phyloP scores from a whole-genome alignment of 306 rosid species.

The Malus orientalis region DNA sequence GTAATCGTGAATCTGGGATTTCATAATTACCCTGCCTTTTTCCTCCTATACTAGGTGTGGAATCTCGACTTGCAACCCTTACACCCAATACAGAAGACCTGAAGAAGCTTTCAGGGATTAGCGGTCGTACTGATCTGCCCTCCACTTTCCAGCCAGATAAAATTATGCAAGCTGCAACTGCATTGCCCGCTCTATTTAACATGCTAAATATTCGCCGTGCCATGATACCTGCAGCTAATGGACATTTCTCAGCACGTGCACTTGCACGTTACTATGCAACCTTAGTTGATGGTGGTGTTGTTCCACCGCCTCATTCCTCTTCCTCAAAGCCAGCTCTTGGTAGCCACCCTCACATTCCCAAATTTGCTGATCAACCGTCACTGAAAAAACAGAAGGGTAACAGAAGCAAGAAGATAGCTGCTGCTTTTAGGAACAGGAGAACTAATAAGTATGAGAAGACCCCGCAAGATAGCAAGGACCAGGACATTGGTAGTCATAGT shows the following conservation, averaged over 20 bases:
- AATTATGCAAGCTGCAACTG: constrained; percentile 38
- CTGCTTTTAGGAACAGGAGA: constrained; percentile 11
- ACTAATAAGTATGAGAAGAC: constrained; percentile 15
- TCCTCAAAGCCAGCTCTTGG: constrained; percentile 70
- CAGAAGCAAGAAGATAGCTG: constrained; percentile 21
- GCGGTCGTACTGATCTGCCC: constrained; percentile 51
- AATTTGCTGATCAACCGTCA: constrained; percentile 32
- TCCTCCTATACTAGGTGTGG: constrained; percentile 54
- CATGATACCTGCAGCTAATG: constrained; percentile 89
- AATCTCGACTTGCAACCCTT: constrained; percentile 85
- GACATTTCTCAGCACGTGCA: constrained; percentile 93
- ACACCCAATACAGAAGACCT: constrained; percentile 53
- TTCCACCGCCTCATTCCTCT: constrained; percentile 78
- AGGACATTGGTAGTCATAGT: not conserved
- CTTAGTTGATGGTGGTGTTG: constrained; percentile 66
- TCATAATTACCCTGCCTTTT: constrained; percentile 12
- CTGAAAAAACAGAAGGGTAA: constrained; percentile 29
- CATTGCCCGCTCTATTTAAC: constrained; percentile 55
- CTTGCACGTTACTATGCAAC: constrained; percentile 95
- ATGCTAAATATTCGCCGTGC: constrained; percentile 74
- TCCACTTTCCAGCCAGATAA: constrained; percentile 62
- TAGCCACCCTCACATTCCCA: constrained; percentile 83
- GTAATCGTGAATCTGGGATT: not conserved
- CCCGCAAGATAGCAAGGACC: constrained; percentile 4
- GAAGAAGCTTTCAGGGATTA: constrained; percentile 36